Evolutionary conservation across 164 flowering plant genomes (phyloP), one percentile per base, ranked within the genome.

Genomic region (Piper longum): DNA sequence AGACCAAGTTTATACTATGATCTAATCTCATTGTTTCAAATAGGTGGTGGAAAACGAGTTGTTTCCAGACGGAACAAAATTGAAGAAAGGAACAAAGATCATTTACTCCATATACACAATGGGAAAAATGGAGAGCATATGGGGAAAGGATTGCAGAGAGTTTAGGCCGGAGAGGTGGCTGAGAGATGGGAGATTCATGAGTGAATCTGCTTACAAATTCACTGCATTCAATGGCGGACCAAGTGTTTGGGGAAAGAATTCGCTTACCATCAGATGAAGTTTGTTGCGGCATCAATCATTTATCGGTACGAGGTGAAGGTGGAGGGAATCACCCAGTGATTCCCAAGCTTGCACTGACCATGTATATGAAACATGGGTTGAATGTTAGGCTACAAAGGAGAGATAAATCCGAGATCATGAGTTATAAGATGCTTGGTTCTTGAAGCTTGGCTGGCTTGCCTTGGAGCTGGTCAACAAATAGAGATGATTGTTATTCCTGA

Each of bases 141-240:
- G 91, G 91, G 91, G 91, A 5, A 73, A 80, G 60, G 88, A 93
- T 66, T 88, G 92, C 82, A 68, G 73, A 18, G 89, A 90, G 40
- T 93, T 71, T 74, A 87, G 72, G 67, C 98, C 98, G 3, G 97
- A 93, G 73, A 80, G 98, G 63, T 93, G 98, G 98, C 77, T 93
- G 8, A 70, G 84, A 66, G 92, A 88, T 16, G 85, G 98, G 2
- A 80, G 87, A 26, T 90, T 67, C 73, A 83, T 73, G 85, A 86
- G 95, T 42, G 98, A 90, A 62, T 85, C 96, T 0, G 95, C 97
- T 3, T 93, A 89, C 83, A 88, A 83, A 58, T 93, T 89, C 79
- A 77, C 97, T 0, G 96, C 97, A 2, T 93, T 93, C 76, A 93
- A 93, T 57, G 98, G 92, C 2, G 98, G 98, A 0, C 98, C 98